These are phyloP conservation scores for Durio zibethinus DNA, from an alignment of 345 rosid species.

Conservation along the genomic window DNA sequence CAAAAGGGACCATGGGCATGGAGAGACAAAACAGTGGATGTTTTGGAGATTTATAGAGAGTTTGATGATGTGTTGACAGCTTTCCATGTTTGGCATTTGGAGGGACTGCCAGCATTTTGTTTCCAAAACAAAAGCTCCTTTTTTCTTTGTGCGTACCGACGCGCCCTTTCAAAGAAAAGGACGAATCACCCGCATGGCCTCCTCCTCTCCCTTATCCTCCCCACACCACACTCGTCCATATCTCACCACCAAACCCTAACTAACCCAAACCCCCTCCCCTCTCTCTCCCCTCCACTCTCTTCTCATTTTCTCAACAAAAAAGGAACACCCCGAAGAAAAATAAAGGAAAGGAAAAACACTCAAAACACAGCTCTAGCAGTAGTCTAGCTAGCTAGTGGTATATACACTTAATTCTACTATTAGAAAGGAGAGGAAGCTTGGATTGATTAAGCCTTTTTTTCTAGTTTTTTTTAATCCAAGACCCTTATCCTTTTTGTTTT, in stretches of 20 bases:
- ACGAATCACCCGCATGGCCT: conserved; percentile 32
- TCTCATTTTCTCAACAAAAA: background rate
- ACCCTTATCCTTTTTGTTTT: background rate
- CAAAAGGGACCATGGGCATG: conserved; percentile 7
- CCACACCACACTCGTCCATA: conserved; percentile 26
- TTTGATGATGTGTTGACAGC: conserved; percentile 35
- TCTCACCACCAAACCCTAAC: conserved; percentile 35
- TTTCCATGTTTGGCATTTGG: conserved; percentile 32
- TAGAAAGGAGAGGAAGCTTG: background rate
- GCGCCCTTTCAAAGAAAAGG: conserved; percentile 22
- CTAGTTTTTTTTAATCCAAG: background rate
- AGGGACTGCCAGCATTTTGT: conserved; percentile 28
- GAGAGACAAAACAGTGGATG: conserved; percentile 12
- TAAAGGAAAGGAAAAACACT: background rate
- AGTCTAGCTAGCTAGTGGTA: background rate
- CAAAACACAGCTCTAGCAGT: background rate
- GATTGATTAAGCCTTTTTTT: background rate
- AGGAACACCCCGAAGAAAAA: background rate
- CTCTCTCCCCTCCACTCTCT: background rate
- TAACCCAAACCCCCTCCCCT: conserved; percentile 14
- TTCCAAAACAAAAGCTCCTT: background rate
- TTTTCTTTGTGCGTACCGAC: background rate
- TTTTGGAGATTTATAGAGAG: conserved; percentile 13
- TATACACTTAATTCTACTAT: background rate
- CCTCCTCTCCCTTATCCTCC: conserved; percentile 15